phyloP scores from a whole-genome alignment of 306 rosid genomes.

The Inga leiocalycina region DNA sequence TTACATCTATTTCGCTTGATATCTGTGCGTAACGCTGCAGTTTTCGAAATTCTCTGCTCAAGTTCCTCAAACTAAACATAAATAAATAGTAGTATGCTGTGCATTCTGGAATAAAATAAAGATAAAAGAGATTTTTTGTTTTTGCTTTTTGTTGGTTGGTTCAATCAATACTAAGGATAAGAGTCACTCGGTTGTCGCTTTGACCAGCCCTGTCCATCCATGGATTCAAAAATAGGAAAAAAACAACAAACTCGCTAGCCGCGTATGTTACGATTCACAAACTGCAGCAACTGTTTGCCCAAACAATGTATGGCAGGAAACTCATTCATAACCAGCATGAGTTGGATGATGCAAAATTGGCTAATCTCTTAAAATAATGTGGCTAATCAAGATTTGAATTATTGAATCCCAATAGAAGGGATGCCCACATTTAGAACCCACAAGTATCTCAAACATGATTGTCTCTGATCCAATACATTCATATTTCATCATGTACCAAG shows the following conservation, averaged over 20 bases:
- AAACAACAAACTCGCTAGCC: background rate
- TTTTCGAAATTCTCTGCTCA: background rate
- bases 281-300: background rate
- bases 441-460: too few relatives aligned
- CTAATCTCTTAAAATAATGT: too few relatives aligned
- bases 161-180: background rate
- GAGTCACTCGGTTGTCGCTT: background rate
- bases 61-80: background rate
- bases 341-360: too few relatives aligned
- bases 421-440: too few relatives aligned
- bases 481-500: background rate
- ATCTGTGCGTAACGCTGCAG: background rate
- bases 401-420: too few relatives aligned
- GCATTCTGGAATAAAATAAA: background rate
- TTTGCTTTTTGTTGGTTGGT: background rate
- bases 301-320: slow-evolving; percentile 1
- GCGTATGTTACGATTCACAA: background rate
- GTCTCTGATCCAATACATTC: background rate
- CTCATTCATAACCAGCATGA: background rate
- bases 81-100: background rate
- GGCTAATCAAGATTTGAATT: too few relatives aligned
- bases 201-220: background rate
- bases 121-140: background rate
- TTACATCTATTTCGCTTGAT: background rate
- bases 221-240: background rate